Evolutionary conservation across 257 asterid species (phyloP).

Genomic region (Nicotiana otophora): DNA sequence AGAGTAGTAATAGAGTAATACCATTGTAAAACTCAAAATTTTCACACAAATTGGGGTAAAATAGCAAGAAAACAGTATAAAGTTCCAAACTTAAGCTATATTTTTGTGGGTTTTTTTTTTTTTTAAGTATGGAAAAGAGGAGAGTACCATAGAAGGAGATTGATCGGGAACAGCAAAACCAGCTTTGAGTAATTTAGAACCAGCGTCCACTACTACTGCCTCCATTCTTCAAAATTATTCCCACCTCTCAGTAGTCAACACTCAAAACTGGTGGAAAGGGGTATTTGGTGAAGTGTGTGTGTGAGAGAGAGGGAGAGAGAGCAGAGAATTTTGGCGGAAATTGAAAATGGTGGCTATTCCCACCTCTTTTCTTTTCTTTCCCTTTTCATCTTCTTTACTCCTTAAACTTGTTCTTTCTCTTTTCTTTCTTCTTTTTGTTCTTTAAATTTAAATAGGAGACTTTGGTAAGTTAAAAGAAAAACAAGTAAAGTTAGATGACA

Average conservation of each 20-base stretch:
- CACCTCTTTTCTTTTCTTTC: neutral
- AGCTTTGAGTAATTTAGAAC: conserved; percentile 76
- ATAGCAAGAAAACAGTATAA: neutral
- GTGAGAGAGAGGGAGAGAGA: too few relatives aligned
- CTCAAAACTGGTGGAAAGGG: neutral
- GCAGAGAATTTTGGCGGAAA: neutral
- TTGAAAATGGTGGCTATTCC: neutral
- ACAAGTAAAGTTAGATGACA: too few relatives aligned
- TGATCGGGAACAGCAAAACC: conserved; percentile 95
- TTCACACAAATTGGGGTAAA: neutral
- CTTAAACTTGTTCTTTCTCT: neutral
- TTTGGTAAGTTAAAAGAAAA: too few relatives aligned
- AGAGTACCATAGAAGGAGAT: conserved; percentile 77
- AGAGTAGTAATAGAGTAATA: neutral
- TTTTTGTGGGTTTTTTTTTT: neutral
- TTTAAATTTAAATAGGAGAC: too few relatives aligned
- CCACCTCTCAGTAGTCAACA: neutral
- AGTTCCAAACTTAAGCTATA: neutral
- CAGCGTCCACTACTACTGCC: conserved; percentile 91
- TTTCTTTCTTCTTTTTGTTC: neutral
- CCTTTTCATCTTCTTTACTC: neutral
- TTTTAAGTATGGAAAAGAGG: neutral
- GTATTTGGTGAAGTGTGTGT: neutral
- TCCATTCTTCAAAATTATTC: conserved; percentile 37
- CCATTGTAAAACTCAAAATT: neutral